Conservation (phyloP, 2,329 filamentous ascomycete species). For the Hypoxylon sp. region DNA sequence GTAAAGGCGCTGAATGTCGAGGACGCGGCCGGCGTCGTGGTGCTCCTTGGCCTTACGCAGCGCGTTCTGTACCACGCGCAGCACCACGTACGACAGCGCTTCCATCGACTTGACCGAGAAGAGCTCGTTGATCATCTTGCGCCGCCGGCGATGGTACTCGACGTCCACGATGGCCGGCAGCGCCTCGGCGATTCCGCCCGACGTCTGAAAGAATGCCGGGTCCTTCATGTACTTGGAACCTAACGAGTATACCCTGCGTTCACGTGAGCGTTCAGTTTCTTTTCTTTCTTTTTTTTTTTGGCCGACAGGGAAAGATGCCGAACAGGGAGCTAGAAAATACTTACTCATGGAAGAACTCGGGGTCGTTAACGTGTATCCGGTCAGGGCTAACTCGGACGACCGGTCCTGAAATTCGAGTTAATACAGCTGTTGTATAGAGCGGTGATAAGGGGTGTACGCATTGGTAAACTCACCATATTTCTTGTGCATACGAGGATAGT, state of each 20-base stretch:
- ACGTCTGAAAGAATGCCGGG: conserved; percentile 18
- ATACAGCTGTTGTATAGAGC: not conserved
- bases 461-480: conserved; percentile 6
- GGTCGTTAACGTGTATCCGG: conserved; percentile 10
- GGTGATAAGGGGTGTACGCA: too few species aligned
- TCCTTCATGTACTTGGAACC: conserved; percentile 16
- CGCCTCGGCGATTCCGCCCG: too few species aligned
- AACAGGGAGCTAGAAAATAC: not conserved
- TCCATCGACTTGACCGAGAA: too few species aligned
- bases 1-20: too few species aligned
- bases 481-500: conserved; percentile 5
- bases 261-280: not conserved
- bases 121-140: too few species aligned
- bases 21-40: too few species aligned
- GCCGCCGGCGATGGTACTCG: too few species aligned
- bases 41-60: too few species aligned
- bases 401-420: not conserved
- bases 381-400: conserved; percentile 13
- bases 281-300: too few species aligned
- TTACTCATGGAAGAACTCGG: conserved; percentile 21
- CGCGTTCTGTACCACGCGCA: too few species aligned
- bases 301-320: not conserved
- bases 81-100: too few species aligned
- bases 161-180: too few species aligned
- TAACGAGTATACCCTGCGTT: conserved; percentile 9